Percentiles rank a stretch among this genome's conserved stretches.
Evolutionary conservation across 1,139 yeast species (phyloP).

Genomic region (Candida sanyaensis): DNA sequence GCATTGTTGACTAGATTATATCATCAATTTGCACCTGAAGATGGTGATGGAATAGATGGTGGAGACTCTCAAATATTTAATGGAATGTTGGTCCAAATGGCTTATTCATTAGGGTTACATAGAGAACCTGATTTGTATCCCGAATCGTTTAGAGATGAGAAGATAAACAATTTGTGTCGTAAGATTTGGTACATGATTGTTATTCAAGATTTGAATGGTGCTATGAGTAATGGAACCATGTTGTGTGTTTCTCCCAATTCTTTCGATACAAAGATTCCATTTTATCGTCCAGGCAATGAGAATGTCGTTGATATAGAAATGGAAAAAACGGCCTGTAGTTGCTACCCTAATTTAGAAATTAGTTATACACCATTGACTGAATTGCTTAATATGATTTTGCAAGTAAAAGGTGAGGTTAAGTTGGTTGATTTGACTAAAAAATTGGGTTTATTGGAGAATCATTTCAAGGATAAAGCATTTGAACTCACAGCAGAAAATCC

Average conservation of each 20-base stretch:
- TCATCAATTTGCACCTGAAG: slow-evolving; percentile 49
- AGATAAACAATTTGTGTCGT: slow-evolving; percentile 31
- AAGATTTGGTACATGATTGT: slow-evolving; percentile 36
- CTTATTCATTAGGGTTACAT: slow-evolving; percentile 47
- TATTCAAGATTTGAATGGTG: slow-evolving; percentile 37
- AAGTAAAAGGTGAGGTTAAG: slow-evolving; percentile 21
- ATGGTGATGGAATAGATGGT: slow-evolving; percentile 51
- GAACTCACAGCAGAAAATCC: slow-evolving; percentile 11
- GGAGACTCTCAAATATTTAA: slow-evolving; percentile 44
- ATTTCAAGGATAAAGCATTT: slow-evolving; percentile 17
- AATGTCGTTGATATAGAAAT: slow-evolving; percentile 26
- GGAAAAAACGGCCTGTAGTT: slow-evolving; percentile 21
- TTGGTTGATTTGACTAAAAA: slow-evolving; percentile 20
- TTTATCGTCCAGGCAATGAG: slow-evolving; percentile 30
- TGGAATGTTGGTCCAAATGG: slow-evolving; percentile 41
- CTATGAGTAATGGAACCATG: slow-evolving; percentile 42
- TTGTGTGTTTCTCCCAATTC: slow-evolving; percentile 28
- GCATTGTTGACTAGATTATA: slow-evolving; percentile 41
- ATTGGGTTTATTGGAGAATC: slow-evolving; percentile 19
- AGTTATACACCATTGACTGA: slow-evolving; percentile 20
- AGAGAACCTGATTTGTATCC: slow-evolving; percentile 37
- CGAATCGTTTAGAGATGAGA: slow-evolving; percentile 23
- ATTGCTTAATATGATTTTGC: slow-evolving; percentile 19
- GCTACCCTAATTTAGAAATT: slow-evolving; percentile 20
- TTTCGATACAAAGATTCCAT: slow-evolving; percentile 38